These are phyloP conservation scores for Amborella trichopoda DNA, from an alignment of 164 flowering plant genomes.

Conservation along the genomic window DNA sequence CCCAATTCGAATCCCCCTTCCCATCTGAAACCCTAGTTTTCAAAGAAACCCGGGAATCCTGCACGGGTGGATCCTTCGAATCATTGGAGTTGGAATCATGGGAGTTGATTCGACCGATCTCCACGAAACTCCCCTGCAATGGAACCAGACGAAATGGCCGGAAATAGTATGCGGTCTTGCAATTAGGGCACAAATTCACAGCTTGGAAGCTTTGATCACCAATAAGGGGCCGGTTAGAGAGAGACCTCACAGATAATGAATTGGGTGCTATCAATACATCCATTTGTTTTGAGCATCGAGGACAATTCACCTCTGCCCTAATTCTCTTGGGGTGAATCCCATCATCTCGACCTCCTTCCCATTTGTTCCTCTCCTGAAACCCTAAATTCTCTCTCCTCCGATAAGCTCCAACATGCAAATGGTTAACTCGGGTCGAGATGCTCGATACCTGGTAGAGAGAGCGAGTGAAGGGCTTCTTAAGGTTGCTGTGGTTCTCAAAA, in stretches of 20 bases:
- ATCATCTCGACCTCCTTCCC: slow-evolving; percentile 58
- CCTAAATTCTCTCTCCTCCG: slow-evolving; percentile 28
- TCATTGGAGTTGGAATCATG: too few relatives aligned
- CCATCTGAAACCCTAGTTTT: slow-evolving; percentile 37
- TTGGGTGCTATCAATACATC: too few relatives aligned
- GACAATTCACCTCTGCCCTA: slow-evolving; percentile 72
- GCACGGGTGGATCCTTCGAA: not conserved
- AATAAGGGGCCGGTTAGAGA: slow-evolving; percentile 29
- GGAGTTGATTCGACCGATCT: slow-evolving; percentile 9
- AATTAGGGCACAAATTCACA: slow-evolving; percentile 78
- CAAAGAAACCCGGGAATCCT: slow-evolving; percentile 42
- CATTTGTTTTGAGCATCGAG: slow-evolving; percentile 69
- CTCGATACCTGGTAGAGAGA: slow-evolving; percentile 15
- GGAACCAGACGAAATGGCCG: slow-evolving; percentile 46
- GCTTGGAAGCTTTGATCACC: slow-evolving; percentile 21
- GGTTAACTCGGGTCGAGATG: slow-evolving; percentile 25
- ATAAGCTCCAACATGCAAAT: slow-evolving; percentile 8
- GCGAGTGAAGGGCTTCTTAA: too few relatives aligned
- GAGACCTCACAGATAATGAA: too few relatives aligned
- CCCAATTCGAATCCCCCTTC: slow-evolving; percentile 6
- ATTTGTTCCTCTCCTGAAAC: slow-evolving; percentile 60
- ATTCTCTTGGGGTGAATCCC: too few relatives aligned
- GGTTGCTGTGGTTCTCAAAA: too few relatives aligned
- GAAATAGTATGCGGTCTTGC: slow-evolving; percentile 71
- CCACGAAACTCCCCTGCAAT: slow-evolving; percentile 74